Evolutionary conservation across 768 basidiomycete species (phyloP), one percentile per base, ranked within the genome.

Genomic region (Mycena capillaripes): DNA sequence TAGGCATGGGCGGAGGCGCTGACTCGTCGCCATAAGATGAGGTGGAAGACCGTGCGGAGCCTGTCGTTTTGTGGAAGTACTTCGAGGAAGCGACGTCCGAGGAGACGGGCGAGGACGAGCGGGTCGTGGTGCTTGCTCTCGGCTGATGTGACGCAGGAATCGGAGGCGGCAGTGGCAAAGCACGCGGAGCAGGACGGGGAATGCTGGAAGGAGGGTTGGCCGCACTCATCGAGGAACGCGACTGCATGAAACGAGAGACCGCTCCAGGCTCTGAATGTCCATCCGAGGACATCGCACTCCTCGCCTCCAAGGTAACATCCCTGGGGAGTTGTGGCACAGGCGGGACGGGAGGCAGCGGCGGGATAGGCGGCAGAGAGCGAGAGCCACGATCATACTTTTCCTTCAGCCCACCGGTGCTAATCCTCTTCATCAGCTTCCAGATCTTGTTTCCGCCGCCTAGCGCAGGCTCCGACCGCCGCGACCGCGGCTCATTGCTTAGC

Each of bases 361-460:
- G 74, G 16, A 75, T 46, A 34, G 70, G 70, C 8, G 74, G 74
- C 16, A 75, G 52, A 17, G 62, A 29, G 19, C 70, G 69, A 4
- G 65, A 46, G 1, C 59, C 66, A 17, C 66, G 66, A 1, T 74
- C 76, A 72, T 86, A 89, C 75, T 86, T 89, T 21, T 93, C 92
- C 66, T 90, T 86, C 50, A 93, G 79, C 11, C 86, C 90, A 10
- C 91, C 89, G 0, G 89, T 87, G 70, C 91, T 93, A 70, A 94
- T 89, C 46, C 91, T 86, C 79, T 92, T 93, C 85, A 94, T 86
- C 60, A 94, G 77, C 79, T 86, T 91, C 91, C 91, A 93, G 2
- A 93, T 79, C 75, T 85, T 89, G 58, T 83, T 84, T 9, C 86
- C 83, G 7, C 85, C 82, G 7, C 76, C 74, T 57, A 59, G 48